Percentiles rank a stretch among this genome's conserved stretches.
Evolutionary conservation across 78 protist genomes (phyloP).

Genomic region (Creolimax fragrantissima): DNA sequence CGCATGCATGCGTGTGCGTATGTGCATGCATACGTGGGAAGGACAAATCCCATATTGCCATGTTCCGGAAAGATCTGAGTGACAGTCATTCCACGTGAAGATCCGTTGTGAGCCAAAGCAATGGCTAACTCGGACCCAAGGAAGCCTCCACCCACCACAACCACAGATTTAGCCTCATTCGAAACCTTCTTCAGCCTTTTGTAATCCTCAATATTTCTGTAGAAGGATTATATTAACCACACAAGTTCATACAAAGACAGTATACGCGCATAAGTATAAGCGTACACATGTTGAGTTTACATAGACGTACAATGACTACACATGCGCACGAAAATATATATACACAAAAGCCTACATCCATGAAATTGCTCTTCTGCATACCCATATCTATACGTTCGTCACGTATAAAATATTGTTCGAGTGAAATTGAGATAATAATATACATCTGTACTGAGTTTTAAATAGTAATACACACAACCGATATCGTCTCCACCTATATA

Average conservation of each 20-base stretch:
- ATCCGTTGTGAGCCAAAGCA: constrained; percentile 30
- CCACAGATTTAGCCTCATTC: constrained; percentile 17
- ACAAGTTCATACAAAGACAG: background rate
- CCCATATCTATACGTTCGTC: too few species aligned
- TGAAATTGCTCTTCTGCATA: too few species aligned
- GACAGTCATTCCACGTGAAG: background rate
- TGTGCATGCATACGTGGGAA: background rate
- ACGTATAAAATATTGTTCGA: too few species aligned
- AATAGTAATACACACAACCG: too few species aligned
- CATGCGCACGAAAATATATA: background rate
- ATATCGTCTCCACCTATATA: too few species aligned
- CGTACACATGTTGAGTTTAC: background rate
- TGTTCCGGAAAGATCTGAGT: background rate
- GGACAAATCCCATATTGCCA: background rate
- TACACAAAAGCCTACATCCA: background rate
- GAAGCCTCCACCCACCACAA: constrained; percentile 75
- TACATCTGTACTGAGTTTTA: too few species aligned
- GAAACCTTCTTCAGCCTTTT: constrained; percentile 16
- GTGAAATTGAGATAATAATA: too few species aligned
- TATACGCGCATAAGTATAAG: background rate
- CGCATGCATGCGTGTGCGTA: background rate
- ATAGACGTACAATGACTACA: background rate
- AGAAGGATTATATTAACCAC: background rate
- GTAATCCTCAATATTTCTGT: constrained; percentile 46
- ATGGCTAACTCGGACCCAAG: constrained; percentile 70